Base-by-base conservation (phyloP, 345 rosid genomes). In the Nasturtium officinale region DNA sequence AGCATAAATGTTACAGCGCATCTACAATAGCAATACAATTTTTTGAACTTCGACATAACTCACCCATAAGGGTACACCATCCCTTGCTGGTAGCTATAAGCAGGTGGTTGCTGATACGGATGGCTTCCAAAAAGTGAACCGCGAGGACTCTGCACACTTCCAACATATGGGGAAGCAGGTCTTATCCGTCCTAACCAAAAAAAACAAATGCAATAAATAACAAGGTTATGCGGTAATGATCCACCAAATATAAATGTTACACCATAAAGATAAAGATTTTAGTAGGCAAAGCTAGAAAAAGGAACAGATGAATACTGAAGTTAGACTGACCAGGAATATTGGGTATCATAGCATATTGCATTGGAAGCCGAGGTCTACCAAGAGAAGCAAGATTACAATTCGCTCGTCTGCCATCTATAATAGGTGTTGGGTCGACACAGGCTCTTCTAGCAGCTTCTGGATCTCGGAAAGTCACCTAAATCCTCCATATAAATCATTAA, bases 401-500 rank as follows among this genome's bases (percentile, higher is more conserved):
- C 0, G 99, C 96, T 9, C 94, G 88, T 71, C 99, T 81, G 38
- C 99, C 99, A 82, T 95, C 98, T 63, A 95, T 95, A 29, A 91
- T 45, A 1, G 98, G 99, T 52, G 84, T 74, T 45, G 94, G 92
- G 76, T 95, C 94, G 35, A 64, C 89, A 76, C 99, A 95, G 52
- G 99, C 99, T 78, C 91, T 87, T 87, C 87, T 83, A 57, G 99
- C 99, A 71, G 96, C 86, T 75, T 95, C 99, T 16, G 96, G 92
- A 67, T 95, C 99, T 78, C 90, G 86, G 81, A 89, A 95, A 75
- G 98, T 95, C 78, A 95, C 99, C 99, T 95, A 80, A 67, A 81
- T 88, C 83, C 89, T 87, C 98, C 90, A 84, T 71, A 81, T 48
- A 84, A 89, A 83, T 32, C 67, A 83, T 74, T 61, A 76, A 73